Conservation (phyloP, 768 basidiomycete genomes). For the Tylopilus sp. region DNA sequence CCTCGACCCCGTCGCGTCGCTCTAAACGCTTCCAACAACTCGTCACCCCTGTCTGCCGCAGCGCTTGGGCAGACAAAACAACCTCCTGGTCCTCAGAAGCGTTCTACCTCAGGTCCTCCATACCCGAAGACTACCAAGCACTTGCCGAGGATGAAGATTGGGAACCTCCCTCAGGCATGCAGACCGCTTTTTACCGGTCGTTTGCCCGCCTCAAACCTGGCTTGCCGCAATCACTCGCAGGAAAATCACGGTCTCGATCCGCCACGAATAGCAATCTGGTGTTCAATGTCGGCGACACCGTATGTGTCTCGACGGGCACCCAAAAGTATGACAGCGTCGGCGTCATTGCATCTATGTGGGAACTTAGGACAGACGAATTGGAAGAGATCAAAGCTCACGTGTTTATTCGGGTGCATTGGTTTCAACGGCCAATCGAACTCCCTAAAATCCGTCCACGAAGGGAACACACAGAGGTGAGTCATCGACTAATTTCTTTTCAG, state of each 20-base stretch:
- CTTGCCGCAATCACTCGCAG: conserved; percentile 16
- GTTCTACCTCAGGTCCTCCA: conserved; percentile 17
- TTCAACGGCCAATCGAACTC: conserved; percentile 62
- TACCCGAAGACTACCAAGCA: conserved; percentile 25
- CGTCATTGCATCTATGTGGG: conserved; percentile 71
- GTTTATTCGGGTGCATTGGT: conserved; percentile 72
- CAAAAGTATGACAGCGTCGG: conserved; percentile 57
- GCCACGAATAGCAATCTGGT: conserved; percentile 16
- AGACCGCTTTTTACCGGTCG: conserved; percentile 29
- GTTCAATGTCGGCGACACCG: conserved; percentile 63
- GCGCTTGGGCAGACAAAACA: conserved; percentile 26
- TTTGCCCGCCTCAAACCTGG: conserved; percentile 22
- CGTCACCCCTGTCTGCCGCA: conserved; percentile 26
- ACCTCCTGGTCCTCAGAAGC: conserved; percentile 28
- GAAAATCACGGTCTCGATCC: conserved; percentile 10
- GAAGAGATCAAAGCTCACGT: conserved; percentile 38
- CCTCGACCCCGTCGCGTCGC: conserved; percentile 33
- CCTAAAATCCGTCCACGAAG: conserved; percentile 57
- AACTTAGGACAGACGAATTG: conserved; percentile 32
- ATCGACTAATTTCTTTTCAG: background rate
- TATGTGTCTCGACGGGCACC: conserved; percentile 50
- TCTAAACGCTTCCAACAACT: conserved; percentile 36
- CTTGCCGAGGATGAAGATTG: conserved; percentile 27
- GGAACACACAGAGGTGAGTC: conserved; percentile 54
- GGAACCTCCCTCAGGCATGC: conserved; percentile 15